Evolutionary conservation across 2,329 filamentous ascomycete genomes (phyloP), one percentile per base, ranked within the genome.

Genomic region (Penicillium griseofulvum): DNA sequence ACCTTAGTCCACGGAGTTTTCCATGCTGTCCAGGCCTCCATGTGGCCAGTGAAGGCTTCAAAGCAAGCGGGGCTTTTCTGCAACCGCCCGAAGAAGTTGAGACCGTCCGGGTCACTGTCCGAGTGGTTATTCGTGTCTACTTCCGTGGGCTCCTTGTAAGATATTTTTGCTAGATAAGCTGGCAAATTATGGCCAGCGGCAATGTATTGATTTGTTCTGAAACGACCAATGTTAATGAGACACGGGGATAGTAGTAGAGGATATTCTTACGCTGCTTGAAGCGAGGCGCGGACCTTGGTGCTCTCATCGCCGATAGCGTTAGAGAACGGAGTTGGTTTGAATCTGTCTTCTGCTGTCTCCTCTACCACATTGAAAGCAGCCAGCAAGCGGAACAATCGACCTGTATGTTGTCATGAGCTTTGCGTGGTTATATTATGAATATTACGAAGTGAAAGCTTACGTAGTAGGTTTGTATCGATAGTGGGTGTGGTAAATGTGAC

Each of bases 1-100:
- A 75, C 57, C 54, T 69, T 57, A 45, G 66, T 71, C 73, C 74
- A 69, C 6, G 71, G 58, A n/a, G 69, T 61, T 64, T 71, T 65
- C 62, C 69, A 68, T 33, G 61, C 52, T 5, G 69, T 70, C 44
- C 69, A 67, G 0, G 70, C 70, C 14, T 67, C 65, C 73, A 76
- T 76, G 52, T 71, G 69, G 2, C 66, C 68, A 8, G 65, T 70
- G 49, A 75, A 75, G 16, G 65, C 65, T 34, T 64, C 66, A 9
- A 68, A 67, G 12, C 62, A 66, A 0, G 60, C 56, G 1, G 68
- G 60, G n/a, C 65, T 70, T 17, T 65, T 61, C 41, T 67, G 64
- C 11, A 71, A 57, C 3, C 71, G 67, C 3, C 57, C 69, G 33
- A 75, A 75, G 63, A 74, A 71, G 26, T 68, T 69, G 14, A 67